phyloP scores from a whole-genome alignment of 2,329 filamentous ascomycete genomes.

The Cladophialophora carrionii region DNA sequence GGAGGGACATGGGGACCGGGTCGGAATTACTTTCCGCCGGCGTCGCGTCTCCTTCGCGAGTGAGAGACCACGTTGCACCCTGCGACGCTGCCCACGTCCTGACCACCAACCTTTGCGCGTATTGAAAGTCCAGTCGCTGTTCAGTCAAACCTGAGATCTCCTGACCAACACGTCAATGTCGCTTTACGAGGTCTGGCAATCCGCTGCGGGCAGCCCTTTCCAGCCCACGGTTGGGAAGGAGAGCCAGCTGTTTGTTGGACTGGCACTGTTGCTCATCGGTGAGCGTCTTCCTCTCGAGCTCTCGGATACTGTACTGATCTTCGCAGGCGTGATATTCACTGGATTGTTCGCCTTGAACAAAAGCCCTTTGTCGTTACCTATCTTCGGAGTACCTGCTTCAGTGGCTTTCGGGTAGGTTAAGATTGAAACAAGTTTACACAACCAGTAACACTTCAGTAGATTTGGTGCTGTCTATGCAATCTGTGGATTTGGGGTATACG shows the following conservation, averaged over 20 bases:
- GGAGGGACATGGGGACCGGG: not conserved
- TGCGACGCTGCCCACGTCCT: not conserved
- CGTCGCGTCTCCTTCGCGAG: slow-evolving; percentile 7
- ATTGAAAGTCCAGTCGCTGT: not conserved
- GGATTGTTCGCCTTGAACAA: slow-evolving; percentile 52
- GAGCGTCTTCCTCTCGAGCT: slow-evolving; percentile 33
- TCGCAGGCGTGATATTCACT: slow-evolving; percentile 41
- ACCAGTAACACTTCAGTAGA: slow-evolving; percentile 52
- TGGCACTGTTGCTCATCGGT: slow-evolving; percentile 72
- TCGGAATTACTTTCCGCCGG: not conserved
- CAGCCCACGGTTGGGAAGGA: slow-evolving; percentile 77
- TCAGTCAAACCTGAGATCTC: not conserved
- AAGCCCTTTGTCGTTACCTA: slow-evolving; percentile 74
- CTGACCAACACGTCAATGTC: slow-evolving; percentile 53
- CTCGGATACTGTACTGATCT: slow-evolving; percentile 67
- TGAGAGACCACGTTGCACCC: slow-evolving; percentile 10
- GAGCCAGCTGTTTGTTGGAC: slow-evolving; percentile 80
- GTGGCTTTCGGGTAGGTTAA: slow-evolving; percentile 79
- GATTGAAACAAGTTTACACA: slow-evolving; percentile 3
- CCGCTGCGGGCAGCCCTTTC: slow-evolving; percentile 85
- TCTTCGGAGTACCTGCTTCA: slow-evolving; percentile 84
- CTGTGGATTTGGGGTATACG: slow-evolving; percentile 97
- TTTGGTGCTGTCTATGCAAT: slow-evolving; percentile 98
- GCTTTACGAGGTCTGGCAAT: slow-evolving; percentile 89
- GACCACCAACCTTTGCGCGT: not conserved